A percentile compares a stretch with the other conserved stretches of the same genome.
phyloP scores from a whole-genome alignment of 2,329 filamentous ascomycete genomes.

The Hymenoscyphus occultus region DNA sequence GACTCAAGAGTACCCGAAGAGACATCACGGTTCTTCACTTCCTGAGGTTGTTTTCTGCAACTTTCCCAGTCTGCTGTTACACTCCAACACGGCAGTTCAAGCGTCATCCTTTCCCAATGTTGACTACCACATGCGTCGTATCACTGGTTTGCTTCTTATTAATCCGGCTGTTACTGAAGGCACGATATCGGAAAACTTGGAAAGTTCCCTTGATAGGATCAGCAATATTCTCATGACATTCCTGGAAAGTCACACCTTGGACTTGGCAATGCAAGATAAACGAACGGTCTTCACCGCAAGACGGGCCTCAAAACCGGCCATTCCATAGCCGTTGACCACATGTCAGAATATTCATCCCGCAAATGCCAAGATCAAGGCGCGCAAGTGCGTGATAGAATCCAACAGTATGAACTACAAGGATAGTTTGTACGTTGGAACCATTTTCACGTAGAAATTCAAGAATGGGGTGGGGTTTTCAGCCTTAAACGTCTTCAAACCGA shows the following conservation, averaged over 20 bases:
- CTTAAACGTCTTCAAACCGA: neutral
- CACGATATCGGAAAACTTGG: neutral
- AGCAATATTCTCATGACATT: neutral
- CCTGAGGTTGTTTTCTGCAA: neutral
- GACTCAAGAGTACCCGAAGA: neutral
- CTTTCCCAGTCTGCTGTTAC: neutral
- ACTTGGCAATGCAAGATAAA: too few species aligned
- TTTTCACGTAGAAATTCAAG: neutral
- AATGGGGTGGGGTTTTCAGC: neutral
- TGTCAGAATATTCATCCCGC: neutral
- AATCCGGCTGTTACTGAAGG: neutral
- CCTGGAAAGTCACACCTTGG: neutral
- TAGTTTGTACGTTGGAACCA: neutral
- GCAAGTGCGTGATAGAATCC: neutral
- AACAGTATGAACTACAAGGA: neutral
- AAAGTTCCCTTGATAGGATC: neutral
- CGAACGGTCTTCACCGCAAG: too few species aligned
- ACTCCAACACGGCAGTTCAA: neutral
- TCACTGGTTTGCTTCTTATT: neutral
- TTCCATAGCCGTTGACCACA: neutral
- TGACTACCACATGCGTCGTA: neutral
- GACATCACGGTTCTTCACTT: neutral
- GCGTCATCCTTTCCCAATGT: neutral
- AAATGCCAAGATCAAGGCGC: neutral
- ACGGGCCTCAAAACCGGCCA: neutral